These are phyloP conservation scores for Trichoderma asperelloides DNA, from an alignment of 495 filamentous ascomycete species.

Conservation along the genomic window DNA sequence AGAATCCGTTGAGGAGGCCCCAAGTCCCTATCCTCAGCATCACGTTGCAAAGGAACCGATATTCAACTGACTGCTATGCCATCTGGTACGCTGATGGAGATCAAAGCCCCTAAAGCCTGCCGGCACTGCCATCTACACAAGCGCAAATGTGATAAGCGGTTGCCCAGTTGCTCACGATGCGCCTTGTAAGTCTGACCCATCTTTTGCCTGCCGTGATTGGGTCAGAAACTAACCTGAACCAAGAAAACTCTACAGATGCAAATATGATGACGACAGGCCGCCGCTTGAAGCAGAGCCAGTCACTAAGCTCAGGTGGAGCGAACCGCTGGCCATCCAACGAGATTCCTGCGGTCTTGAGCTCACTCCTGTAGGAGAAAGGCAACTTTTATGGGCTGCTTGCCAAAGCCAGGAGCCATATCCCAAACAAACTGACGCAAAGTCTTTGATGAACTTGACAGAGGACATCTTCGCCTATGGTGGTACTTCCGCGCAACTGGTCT, in stretches of 20 bases:
- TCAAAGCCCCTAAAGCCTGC: not conserved
- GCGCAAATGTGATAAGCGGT: not conserved
- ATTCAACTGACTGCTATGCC: not conserved
- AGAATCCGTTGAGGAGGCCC: no score
- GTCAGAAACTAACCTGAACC: not conserved
- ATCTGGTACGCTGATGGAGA: not conserved
- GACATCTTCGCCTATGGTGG: constrained; percentile 1
- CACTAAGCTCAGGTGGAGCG: not conserved
- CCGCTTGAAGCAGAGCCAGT: not conserved
- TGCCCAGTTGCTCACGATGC: not conserved
- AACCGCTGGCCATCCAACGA: not conserved
- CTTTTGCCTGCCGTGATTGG: not conserved
- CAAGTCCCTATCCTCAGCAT: not conserved
- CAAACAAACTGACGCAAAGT: not conserved
- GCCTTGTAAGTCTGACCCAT: not conserved
- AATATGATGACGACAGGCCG: not conserved
- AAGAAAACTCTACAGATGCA: not conserved
- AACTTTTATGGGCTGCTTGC: not conserved
- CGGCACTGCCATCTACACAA: not conserved
- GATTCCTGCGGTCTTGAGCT: not conserved
- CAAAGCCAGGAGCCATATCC: not conserved
- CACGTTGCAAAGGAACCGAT: not conserved
- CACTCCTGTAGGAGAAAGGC: not conserved
- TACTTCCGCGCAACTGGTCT: not conserved
- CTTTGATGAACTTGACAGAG: not conserved